Conservation (phyloP, 1,284 basidiomycete species). For the Clitocybe nebularis region DNA sequence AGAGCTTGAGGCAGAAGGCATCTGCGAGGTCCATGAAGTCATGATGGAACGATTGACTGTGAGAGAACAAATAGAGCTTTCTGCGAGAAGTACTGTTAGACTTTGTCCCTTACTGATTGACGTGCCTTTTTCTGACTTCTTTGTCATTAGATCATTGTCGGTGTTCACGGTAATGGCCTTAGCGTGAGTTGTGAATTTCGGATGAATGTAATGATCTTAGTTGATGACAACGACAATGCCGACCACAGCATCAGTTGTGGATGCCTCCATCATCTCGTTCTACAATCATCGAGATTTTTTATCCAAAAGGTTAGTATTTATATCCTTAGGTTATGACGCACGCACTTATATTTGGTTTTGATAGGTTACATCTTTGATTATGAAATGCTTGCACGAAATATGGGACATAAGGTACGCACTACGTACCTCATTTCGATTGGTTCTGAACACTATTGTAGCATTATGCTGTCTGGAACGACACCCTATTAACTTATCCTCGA, state of each 20-base stretch:
- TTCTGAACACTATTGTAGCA: too few species aligned
- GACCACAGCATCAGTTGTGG: conserved; percentile 35
- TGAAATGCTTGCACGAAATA: conserved; percentile 34
- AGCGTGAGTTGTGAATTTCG: conserved; percentile 26
- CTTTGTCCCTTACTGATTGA: conserved; percentile 4
- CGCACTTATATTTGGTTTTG: not conserved
- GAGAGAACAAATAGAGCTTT: conserved; percentile 33
- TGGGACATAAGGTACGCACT: conserved; percentile 31
- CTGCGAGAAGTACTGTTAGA: conserved; percentile 33
- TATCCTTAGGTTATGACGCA: not conserved
- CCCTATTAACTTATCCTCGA: conserved; percentile 29
- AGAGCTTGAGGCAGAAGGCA: conserved; percentile 29
- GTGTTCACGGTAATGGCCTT: conserved; percentile 42
- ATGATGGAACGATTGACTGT: conserved; percentile 31
- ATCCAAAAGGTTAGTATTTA: conserved; percentile 26
- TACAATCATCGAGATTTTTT: conserved; percentile 36
- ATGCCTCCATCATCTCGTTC: conserved; percentile 34
- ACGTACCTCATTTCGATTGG: conserved; percentile 1
- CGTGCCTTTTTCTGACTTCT: conserved; percentile 4
- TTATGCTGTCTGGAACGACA: conserved; percentile 39
- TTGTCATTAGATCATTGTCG: conserved; percentile 31
- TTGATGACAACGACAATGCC: conserved; percentile 1
- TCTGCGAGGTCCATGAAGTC: conserved; percentile 31
- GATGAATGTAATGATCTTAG: conserved; percentile 3
- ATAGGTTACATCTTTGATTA: conserved; percentile 37